Percentiles rank a stretch among this genome's conserved stretches.
phyloP scores from a whole-genome alignment of 768 basidiomycete species.

The Dacryopinax primogenitus region DNA sequence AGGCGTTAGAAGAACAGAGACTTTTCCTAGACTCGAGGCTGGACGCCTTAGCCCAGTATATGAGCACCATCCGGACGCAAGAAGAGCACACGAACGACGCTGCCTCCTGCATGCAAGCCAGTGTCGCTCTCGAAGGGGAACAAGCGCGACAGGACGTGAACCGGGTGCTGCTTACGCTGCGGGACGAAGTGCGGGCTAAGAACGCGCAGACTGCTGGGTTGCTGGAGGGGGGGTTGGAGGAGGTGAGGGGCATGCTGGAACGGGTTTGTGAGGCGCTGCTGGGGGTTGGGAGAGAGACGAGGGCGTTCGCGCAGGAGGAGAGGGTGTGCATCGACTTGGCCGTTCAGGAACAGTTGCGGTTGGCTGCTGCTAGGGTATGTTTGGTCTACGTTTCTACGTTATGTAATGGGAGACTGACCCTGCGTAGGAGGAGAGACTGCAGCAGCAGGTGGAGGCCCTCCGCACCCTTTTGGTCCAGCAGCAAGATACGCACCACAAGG shows the following conservation, averaged over 20 bases:
- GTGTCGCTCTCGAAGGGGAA: slow-evolving; percentile 42
- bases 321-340: background rate
- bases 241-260: background rate
- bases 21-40: slow-evolving; percentile 47
- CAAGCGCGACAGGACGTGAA: slow-evolving; percentile 44
- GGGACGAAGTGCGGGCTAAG: slow-evolving; percentile 34
- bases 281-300: background rate
- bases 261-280: background rate
- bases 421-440: background rate
- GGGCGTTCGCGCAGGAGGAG: background rate
- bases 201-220: slow-evolving; percentile 35
- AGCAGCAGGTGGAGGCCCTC: background rate
- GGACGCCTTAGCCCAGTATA: slow-evolving; percentile 38
- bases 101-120: slow-evolving; percentile 35
- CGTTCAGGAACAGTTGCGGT: background rate
- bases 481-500: background rate
- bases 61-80: slow-evolving; percentile 43
- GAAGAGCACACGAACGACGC: slow-evolving; percentile 45
- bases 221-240: background rate
- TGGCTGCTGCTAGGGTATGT: background rate
- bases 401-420: background rate
- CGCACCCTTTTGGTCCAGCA: background rate
- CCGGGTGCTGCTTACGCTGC: slow-evolving; percentile 38
- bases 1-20: slow-evolving; percentile 30
- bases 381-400: background rate